Conservation (phyloP, 2,329 filamentous ascomycete genomes). For the Thelonectria blattea region DNA sequence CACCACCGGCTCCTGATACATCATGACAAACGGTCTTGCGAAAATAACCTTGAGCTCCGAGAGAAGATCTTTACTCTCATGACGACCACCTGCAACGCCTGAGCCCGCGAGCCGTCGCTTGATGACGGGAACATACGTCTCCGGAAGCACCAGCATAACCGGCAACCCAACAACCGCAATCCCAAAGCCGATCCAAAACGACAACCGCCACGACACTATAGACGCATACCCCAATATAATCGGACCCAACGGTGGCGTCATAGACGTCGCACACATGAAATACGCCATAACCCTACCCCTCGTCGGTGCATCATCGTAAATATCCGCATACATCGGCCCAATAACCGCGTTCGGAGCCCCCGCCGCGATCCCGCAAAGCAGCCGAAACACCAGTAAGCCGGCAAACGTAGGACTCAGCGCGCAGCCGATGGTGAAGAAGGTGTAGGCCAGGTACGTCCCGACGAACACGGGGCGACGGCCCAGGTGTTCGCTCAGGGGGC, state of each 20-base stretch:
- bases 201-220: constrained; percentile 51
- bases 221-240: constrained; percentile 52
- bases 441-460: constrained; percentile 52
- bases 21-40: constrained; percentile 19
- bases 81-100: not conserved
- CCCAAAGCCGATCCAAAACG: constrained; percentile 45
- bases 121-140: constrained; percentile 27
- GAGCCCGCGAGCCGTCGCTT: not conserved
- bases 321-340: constrained; percentile 52
- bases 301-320: constrained; percentile 45
- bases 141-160: constrained; percentile 40
- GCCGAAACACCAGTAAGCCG: constrained; percentile 50
- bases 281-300: constrained; percentile 44
- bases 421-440: constrained; percentile 48
- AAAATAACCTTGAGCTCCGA: constrained; percentile 17
- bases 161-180: constrained; percentile 41
- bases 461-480: constrained; percentile 52
- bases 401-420: constrained; percentile 50
- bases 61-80: not conserved
- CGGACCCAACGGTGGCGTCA: constrained; percentile 49
- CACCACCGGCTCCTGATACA: constrained; percentile 23
- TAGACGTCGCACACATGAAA: constrained; percentile 47
- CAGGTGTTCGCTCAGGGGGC: constrained; percentile 49
- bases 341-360: constrained; percentile 50
- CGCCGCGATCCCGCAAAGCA: constrained; percentile 48